These are phyloP conservation scores for Pneumocystis canis DNA, from an alignment of 1,139 yeast species.

Conservation along the genomic window DNA sequence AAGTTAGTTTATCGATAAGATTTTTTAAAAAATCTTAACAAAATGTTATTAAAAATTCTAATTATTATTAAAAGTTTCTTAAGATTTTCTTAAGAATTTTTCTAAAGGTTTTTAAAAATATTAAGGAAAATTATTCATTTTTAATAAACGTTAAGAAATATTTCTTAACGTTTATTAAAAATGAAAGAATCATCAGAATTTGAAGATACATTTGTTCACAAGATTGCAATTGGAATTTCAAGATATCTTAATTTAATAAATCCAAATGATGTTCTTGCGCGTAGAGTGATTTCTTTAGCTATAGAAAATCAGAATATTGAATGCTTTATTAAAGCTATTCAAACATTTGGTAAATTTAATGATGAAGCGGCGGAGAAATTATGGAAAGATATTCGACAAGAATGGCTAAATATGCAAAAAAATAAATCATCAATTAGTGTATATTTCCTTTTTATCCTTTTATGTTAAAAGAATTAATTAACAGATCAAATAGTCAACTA, in stretches of 20 bases:
- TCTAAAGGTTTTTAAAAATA: no score
- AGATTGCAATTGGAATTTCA: neutral
- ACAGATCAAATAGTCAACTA: neutral
- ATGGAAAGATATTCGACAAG: neutral
- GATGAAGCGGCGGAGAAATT: neutral
- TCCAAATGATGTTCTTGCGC: constrained; percentile 5
- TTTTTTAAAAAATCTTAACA: no score
- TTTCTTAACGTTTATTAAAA: neutral
- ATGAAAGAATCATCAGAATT: neutral
- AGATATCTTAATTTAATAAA: neutral
- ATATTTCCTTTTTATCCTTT: neutral
- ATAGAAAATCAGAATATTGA: constrained; percentile 5
- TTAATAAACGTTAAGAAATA: neutral
- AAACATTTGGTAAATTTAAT: constrained; percentile 10
- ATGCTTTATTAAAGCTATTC: constrained; percentile 7
- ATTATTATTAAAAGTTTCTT: no score
- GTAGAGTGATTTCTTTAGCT: constrained; percentile 9
- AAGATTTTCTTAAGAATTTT: neutral
- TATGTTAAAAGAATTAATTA: neutral
- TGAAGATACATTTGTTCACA: neutral
- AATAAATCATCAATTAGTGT: neutral
- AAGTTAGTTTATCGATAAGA: no score
- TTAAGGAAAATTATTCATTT: neutral
- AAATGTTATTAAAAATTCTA: no score
- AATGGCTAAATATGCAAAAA: neutral